phyloP scores from a whole-genome alignment of 2,329 filamentous ascomycete species.

The Aspergillus aculeatinus region DNA sequence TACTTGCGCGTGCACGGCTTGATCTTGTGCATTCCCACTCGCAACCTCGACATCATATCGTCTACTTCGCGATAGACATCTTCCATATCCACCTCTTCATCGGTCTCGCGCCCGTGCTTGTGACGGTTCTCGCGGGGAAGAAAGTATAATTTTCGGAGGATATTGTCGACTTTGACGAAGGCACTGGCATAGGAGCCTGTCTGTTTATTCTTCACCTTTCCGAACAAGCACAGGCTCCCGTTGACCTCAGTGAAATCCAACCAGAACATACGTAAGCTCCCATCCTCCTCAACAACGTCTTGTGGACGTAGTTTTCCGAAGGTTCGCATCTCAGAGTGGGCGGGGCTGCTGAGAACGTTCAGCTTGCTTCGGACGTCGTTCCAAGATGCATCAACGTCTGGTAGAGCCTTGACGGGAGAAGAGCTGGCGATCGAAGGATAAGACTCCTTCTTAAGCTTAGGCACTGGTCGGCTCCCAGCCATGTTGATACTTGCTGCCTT shows the following conservation, averaged over 20 bases:
- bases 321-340: conserved; percentile 56
- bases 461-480: conserved; percentile 72
- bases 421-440: conserved; percentile 73
- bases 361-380: conserved; percentile 81
- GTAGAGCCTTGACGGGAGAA: conserved; percentile 65
- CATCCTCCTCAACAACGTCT: conserved; percentile 90
- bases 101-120: conserved; percentile 64
- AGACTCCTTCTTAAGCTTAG: conserved; percentile 68
- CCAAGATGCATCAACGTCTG: conserved; percentile 78
- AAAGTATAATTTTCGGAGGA: conserved; percentile 89
- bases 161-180: conserved; percentile 94
- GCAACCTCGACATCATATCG: conserved; percentile 79
- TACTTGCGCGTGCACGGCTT: conserved; percentile 89
- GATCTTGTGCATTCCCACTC: conserved; percentile 87
- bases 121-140: conserved; percentile 70
- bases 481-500: conserved; percentile 77
- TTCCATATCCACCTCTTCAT: conserved; percentile 78
- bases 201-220: conserved; percentile 90
- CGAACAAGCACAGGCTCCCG: conserved; percentile 88
- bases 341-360: conserved; percentile 77
- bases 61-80: conserved; percentile 91
- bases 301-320: conserved; percentile 80
- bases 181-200: conserved; percentile 79
- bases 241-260: conserved; percentile 92
- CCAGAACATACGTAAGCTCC: conserved; percentile 93